These are phyloP conservation scores for Boletus reticulatus DNA, from an alignment of 768 basidiomycete species.

Conservation along the genomic window DNA sequence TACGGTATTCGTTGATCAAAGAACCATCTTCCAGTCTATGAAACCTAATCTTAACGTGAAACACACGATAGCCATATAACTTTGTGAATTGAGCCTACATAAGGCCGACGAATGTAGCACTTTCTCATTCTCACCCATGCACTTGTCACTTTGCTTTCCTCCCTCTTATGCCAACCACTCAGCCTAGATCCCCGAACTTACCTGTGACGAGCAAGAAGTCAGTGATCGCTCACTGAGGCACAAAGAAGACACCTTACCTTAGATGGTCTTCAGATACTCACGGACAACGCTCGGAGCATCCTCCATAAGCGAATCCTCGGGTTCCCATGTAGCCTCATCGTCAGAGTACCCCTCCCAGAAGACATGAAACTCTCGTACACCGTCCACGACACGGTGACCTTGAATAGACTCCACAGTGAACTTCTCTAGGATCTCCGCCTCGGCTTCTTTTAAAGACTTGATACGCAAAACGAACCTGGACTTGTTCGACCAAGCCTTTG, in stretches of 20 bases:
- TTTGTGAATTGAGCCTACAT: constrained; percentile 6
- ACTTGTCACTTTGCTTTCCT: background rate
- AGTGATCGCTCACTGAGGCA: background rate
- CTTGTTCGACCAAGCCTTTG: constrained; percentile 56
- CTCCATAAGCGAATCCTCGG: constrained; percentile 39
- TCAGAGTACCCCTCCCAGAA: constrained; percentile 56
- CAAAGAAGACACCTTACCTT: constrained; percentile 5
- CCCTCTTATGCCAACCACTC: background rate
- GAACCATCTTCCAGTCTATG: background rate
- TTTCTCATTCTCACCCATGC: constrained; percentile 9
- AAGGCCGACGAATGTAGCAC: constrained; percentile 1
- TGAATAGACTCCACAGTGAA: constrained; percentile 39
- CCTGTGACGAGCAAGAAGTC: constrained; percentile 1
- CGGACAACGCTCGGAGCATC: constrained; percentile 48
- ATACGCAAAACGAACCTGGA: constrained; percentile 43
- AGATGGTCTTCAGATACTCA: constrained; percentile 35
- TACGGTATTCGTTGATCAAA: constrained; percentile 1
- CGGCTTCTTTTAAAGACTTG: constrained; percentile 33
- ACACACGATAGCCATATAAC: background rate
- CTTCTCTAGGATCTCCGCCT: constrained; percentile 38
- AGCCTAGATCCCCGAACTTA: background rate
- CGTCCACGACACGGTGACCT: constrained; percentile 35
- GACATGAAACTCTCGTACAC: constrained; percentile 45
- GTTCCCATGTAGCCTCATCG: constrained; percentile 59
- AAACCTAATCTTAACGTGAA: constrained; percentile 17